phyloP scores from a whole-genome alignment of 108 stramenopile genomes.

The Stephanodiscus triporus region DNA sequence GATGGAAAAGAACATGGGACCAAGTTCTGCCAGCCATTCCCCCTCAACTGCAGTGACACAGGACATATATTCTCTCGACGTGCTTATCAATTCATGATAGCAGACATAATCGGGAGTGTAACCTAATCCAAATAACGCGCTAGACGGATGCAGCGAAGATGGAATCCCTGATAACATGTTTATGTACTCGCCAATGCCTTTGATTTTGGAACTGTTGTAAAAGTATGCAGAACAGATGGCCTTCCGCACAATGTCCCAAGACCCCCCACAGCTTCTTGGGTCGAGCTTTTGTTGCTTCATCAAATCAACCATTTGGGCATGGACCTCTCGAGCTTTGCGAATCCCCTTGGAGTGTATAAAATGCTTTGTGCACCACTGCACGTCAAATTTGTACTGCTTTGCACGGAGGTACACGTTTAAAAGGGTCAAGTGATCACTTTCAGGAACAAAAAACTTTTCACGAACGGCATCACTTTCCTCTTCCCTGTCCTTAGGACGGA shows the following conservation, averaged over 20 bases:
- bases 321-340: slow-evolving; percentile 96
- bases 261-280: slow-evolving; percentile 81
- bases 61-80: slow-evolving; percentile 97
- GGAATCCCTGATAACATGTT: slow-evolving; percentile 97
- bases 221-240: slow-evolving; percentile 99
- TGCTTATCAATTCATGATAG: slow-evolving; percentile 98
- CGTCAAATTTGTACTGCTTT: slow-evolving; percentile 91
- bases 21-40: slow-evolving; percentile 98
- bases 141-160: slow-evolving; percentile 89
- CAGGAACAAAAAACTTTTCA: slow-evolving; percentile 99
- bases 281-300: slow-evolving; percentile 94
- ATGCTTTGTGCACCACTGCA: slow-evolving; percentile 95
- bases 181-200: slow-evolving; percentile 98
- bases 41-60: slow-evolving; percentile 98
- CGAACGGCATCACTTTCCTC: slow-evolving; percentile 98
- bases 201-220: slow-evolving; percentile 96
- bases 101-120: slow-evolving; percentile 98
- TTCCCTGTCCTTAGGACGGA: slow-evolving; percentile 95
- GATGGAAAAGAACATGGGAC: slow-evolving; percentile 98
- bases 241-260: slow-evolving; percentile 97
- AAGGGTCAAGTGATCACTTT: slow-evolving; percentile 96
- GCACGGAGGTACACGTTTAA: slow-evolving; percentile 96
- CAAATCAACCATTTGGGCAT: slow-evolving; percentile 95
- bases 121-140: slow-evolving; percentile 94
- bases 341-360: slow-evolving; percentile 98